phyloP scores from a whole-genome alignment of 2,329 filamentous ascomycete species.

The Diaporthe sp. region DNA sequence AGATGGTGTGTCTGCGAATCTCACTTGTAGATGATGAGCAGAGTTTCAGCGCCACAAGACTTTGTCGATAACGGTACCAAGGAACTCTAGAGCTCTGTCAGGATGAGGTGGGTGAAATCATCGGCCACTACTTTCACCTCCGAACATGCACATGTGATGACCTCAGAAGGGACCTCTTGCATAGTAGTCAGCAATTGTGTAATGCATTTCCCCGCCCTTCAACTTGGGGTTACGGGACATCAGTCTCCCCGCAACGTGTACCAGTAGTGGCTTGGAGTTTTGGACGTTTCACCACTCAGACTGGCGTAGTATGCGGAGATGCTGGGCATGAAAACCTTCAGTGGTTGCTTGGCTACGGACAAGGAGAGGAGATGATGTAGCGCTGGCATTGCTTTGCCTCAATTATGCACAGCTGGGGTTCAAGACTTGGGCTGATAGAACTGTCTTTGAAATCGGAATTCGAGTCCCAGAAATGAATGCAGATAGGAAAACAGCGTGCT shows the following conservation, averaged over 20 bases:
- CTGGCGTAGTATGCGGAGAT: constrained; percentile 1
- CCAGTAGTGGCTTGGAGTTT: constrained; percentile 3
- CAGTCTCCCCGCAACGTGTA: not conserved
- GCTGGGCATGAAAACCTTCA: not conserved
- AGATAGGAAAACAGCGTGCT: not conserved
- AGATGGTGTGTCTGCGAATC: constrained; percentile 44
- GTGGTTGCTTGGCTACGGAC: not conserved
- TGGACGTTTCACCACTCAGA: not conserved
- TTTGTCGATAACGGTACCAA: not conserved
- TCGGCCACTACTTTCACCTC: constrained; percentile 36
- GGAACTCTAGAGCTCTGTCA: not conserved
- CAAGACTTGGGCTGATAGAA: no score
- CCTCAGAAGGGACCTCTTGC: not conserved
- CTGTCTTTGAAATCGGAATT: no score
- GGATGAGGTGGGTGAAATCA: not conserved
- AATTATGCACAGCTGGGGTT: no score
- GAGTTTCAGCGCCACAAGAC: not conserved
- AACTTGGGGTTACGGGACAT: constrained; percentile 16
- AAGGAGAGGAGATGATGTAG: not conserved
- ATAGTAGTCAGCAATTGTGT: constrained; percentile 1
- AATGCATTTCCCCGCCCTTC: constrained; percentile 25
- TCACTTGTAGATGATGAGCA: constrained; percentile 37
- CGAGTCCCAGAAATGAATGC: not conserved
- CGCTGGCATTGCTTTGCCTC: not conserved
- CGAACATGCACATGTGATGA: constrained; percentile 32